Evolutionary conservation across 768 basidiomycete genomes (phyloP).

Genomic region (Termitomyces sp.): DNA sequence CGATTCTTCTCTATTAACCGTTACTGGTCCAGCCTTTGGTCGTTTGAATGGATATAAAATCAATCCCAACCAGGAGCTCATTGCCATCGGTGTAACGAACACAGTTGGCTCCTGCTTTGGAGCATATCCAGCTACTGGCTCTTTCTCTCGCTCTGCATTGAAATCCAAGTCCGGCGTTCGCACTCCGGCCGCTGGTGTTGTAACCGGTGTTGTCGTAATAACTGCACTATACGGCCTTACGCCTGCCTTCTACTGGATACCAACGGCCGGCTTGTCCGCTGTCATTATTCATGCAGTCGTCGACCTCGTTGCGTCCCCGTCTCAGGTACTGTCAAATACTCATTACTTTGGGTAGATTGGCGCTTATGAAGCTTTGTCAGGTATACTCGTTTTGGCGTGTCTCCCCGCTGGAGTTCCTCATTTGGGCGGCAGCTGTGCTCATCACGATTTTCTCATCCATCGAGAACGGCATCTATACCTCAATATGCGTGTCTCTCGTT

Average conservation of each 20-base stretch:
- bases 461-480: conserved; percentile 89
- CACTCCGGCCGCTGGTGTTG: conserved; percentile 85
- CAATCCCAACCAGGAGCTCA: conserved; percentile 89
- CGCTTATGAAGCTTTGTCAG: conserved; percentile 23
- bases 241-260: conserved; percentile 89
- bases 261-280: conserved; percentile 77
- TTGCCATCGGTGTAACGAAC: conserved; percentile 97
- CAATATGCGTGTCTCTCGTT: conserved; percentile 71
- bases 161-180: conserved; percentile 97
- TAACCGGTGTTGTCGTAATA: conserved; percentile 84
- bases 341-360: background rate
- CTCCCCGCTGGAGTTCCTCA: conserved; percentile 87
- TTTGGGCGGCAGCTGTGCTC: conserved; percentile 82
- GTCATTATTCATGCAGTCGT: conserved; percentile 93
- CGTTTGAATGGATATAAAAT: conserved; percentile 94
- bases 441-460: conserved; percentile 92
- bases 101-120: conserved; percentile 84
- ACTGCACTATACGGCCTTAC: conserved; percentile 95
- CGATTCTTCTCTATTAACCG: background rate
- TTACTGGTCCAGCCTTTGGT: conserved; percentile 69
- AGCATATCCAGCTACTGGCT: conserved; percentile 96
- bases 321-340: conserved; percentile 33
- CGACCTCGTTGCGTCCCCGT: conserved; percentile 81
- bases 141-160: conserved; percentile 96
- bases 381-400: conserved; percentile 92